Evolutionary conservation across 164 flowering plant species (phyloP).

Genomic region (Vitis labrusca): DNA sequence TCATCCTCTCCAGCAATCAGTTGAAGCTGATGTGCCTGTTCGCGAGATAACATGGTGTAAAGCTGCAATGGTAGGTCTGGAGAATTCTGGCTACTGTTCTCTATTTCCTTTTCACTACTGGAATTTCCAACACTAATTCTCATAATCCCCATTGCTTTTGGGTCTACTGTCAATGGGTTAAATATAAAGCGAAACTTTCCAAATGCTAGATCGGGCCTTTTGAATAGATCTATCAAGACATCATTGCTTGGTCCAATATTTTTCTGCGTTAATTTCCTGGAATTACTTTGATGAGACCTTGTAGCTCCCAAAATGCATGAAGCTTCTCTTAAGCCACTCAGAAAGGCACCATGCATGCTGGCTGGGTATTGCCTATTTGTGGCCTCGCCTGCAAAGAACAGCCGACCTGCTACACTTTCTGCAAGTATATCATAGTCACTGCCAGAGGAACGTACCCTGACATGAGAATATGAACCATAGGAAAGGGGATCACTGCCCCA

Average conservation of each 20-base stretch:
- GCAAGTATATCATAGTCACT: slow-evolving; percentile 86
- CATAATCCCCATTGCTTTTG: slow-evolving; percentile 66
- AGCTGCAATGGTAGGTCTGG: slow-evolving; percentile 39
- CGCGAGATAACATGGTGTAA: slow-evolving; percentile 58
- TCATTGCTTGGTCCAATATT: slow-evolving; percentile 43
- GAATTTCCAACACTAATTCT: slow-evolving; percentile 47
- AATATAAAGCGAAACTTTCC: slow-evolving; percentile 70
- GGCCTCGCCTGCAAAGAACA: slow-evolving; percentile 98
- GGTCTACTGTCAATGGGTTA: slow-evolving; percentile 50
- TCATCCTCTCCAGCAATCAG: slow-evolving; percentile 44
- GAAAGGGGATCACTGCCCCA: slow-evolving; percentile 92
- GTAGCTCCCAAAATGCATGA: slow-evolving; percentile 55
- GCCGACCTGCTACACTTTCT: slow-evolving; percentile 66
- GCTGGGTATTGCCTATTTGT: slow-evolving; percentile 87
- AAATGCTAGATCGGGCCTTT: slow-evolving; percentile 64
- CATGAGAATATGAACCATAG: slow-evolving; percentile 91
- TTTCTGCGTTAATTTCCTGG: slow-evolving; percentile 31
- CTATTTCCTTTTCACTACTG: slow-evolving; percentile 15
- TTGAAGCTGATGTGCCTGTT: slow-evolving; percentile 54
- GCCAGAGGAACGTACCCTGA: slow-evolving; percentile 83
- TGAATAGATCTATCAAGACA: slow-evolving; percentile 54
- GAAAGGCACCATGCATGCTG: slow-evolving; percentile 95
- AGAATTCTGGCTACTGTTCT: slow-evolving; percentile 13
- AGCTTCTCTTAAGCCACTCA: slow-evolving; percentile 86
- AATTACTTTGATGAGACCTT: slow-evolving; percentile 27